Evolutionary conservation across 176 grass and related monocot genomes (phyloP).

Genomic region (Melocanna baccifera): DNA sequence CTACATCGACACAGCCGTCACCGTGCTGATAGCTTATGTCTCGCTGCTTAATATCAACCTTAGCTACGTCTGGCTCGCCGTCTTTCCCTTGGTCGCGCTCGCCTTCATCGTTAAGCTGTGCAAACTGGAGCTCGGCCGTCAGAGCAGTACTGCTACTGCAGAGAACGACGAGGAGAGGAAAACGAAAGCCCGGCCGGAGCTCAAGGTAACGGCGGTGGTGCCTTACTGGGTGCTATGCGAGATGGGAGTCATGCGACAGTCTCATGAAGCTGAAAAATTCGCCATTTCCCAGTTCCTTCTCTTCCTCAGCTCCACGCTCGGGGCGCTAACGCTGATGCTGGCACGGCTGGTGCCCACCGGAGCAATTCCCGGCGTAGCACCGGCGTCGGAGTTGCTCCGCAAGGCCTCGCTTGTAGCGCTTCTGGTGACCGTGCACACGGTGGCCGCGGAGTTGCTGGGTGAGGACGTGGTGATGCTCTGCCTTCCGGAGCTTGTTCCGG

Average conservation of each 20-base stretch:
- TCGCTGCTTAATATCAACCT: neutral
- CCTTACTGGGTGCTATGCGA: neutral
- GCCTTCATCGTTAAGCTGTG: neutral
- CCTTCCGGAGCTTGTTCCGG: slow-evolving; percentile 6
- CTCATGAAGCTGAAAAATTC: neutral
- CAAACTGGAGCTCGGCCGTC: no score
- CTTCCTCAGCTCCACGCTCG: slow-evolving; percentile 21
- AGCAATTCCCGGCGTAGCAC: neutral
- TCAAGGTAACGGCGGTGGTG: neutral
- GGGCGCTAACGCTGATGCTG: slow-evolving; percentile 10
- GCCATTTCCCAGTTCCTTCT: slow-evolving; percentile 23
- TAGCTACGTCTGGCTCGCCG: neutral
- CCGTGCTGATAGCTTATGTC: neutral
- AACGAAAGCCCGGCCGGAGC: no score
- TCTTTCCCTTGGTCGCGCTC: neutral
- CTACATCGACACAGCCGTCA: neutral
- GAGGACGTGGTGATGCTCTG: neutral
- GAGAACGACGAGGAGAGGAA: no score
- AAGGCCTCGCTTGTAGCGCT: neutral
- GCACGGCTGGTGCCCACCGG: neutral
- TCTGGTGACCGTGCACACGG: neutral
- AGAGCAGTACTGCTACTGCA: no score
- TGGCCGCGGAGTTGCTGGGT: neutral
- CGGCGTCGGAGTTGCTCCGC: neutral
- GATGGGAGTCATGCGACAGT: neutral